These are phyloP conservation scores for Begonia masoniana DNA, from an alignment of 306 rosid species.

Conservation along the genomic window DNA sequence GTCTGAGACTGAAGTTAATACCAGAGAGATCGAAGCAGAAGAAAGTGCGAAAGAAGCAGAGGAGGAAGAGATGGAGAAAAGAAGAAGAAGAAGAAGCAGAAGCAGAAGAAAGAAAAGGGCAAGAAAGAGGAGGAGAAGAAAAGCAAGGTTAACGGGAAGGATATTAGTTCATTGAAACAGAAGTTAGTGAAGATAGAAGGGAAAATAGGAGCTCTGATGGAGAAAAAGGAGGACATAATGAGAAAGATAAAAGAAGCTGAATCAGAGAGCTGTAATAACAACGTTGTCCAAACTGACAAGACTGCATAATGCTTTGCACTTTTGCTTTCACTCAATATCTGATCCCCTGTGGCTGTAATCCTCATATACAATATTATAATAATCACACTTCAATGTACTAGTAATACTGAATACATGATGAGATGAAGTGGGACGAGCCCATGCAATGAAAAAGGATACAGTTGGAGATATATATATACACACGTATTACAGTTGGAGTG, in stretches of 20 bases:
- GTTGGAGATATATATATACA: too few relatives aligned
- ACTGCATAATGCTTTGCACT: not conserved
- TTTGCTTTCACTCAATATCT: not conserved
- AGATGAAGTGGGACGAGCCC: too few relatives aligned
- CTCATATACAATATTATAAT: not conserved
- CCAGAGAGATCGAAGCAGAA: not conserved
- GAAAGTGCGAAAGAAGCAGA: not conserved
- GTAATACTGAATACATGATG: too few relatives aligned
- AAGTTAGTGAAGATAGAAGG: not conserved
- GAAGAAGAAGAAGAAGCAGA: not conserved
- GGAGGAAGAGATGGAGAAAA: not conserved
- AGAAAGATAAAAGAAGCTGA: not conserved
- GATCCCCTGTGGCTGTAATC: not conserved
- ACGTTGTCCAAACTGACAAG: not conserved
- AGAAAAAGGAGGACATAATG: not conserved
- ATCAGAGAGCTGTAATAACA: not conserved
- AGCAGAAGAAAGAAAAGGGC: not conserved
- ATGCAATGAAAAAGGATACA: too few relatives aligned
- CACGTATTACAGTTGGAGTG: too few relatives aligned
- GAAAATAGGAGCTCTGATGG: not conserved
- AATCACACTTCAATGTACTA: too few relatives aligned
- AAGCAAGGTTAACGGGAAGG: not conserved
- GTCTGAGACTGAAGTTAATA: not conserved
- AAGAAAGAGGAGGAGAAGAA: not conserved
- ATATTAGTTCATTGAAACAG: not conserved